Base-by-base conservation (phyloP, 768 basidiomycete species). In the Mrakia hoshinonis region DNA sequence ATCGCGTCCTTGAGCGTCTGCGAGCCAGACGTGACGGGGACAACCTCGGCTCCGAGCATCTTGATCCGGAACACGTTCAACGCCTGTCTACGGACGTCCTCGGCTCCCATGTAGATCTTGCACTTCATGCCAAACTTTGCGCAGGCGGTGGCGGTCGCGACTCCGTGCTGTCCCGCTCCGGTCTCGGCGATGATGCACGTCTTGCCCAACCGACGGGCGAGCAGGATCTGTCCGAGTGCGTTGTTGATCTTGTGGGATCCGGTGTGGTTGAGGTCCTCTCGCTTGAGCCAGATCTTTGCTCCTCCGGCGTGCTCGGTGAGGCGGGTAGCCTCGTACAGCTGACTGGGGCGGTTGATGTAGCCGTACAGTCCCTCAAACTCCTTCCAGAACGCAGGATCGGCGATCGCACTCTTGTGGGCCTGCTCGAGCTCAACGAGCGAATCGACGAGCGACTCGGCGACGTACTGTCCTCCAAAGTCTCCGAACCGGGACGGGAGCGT, bases 171-270 rank as follows among this genome's bases (percentile, higher is more conserved):
- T 20, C 96, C 96, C 0, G 96, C 96, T 73, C 96, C 96, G 1
- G 96, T 98, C 83, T 99, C 96, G 39, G 96, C 96, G 75, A 98
- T 98, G 77, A 99, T 98, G 67, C 94, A 86, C 48, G 84, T 96
- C 82, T 99, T 99, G 24, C 96, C 96, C 71, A 98, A 82, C 55
- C 96, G 86, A 58, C 85, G 85, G n/a, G 96, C 96, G 34, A 99
- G 86, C 22, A 99, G 83, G 73, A 98, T 94, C 84, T 95, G 94
- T 46, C 96, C 96, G 72, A 99, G 89, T 29, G 95, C 95, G 79
- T 99, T 99, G 81, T 98, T 98, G 78, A 99, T 98, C 81, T 98
- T 99, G 81, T 99, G 96, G 12, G 94, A 97, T 20, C 96, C 96
- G 0, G 96, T 98, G 78, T 98, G 95, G 79, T 99, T 99, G 72